Evolutionary conservation across 1,139 yeast species (phyloP), one percentile per base, ranked within the genome.

Genomic region (Suhomyces bokatorum): DNA sequence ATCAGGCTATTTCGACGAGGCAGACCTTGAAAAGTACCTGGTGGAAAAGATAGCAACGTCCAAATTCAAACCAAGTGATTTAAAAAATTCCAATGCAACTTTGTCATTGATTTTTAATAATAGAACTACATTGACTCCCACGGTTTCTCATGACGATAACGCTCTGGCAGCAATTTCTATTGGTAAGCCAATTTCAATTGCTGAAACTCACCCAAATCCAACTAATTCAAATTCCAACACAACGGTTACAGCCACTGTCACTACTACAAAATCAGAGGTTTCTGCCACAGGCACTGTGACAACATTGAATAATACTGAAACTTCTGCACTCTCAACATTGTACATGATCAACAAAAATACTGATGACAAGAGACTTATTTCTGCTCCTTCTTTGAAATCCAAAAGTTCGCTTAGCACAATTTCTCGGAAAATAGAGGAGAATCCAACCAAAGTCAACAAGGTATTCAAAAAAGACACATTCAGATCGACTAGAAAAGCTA

Each of bases 221-320:
- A 17, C 37, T 12, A 31, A 20, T 6, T 20, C 40, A 12, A n/a
- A 16, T 2, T 31, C 39, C 2, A 17, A 32, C 10, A 20, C 39
- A 6, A 34, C 35, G 4, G 42, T 26, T 4, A 38, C 40, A 30
- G 45, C 27, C 53, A 62, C 62, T 35, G 59, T 62, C 24, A 55
- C 66, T 0, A 66, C 75, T 1, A 67, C 73, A 2, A 66, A 52
- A 29, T 68, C 77, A 0, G 45, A 38, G 6, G 22, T 43, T 10
- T 57, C 67, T 1, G 77, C 66, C 1, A 50, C 62, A 4, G 79
- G 78, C 3, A 68, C 73, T 1, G 78, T 73, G 9, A 58, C 74
- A 1, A 59, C 62, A 27, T 15, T 31, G 7, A 52, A 59, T 10
- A 56, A 56, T 5, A 54, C 57, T 9, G 69, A 65, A 22, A 55